Percentiles rank a stretch among this genome's conserved stretches.
These are phyloP conservation scores for Penicillium expansum DNA, from an alignment of 2,329 filamentous ascomycete genomes.

Conservation along the genomic window DNA sequence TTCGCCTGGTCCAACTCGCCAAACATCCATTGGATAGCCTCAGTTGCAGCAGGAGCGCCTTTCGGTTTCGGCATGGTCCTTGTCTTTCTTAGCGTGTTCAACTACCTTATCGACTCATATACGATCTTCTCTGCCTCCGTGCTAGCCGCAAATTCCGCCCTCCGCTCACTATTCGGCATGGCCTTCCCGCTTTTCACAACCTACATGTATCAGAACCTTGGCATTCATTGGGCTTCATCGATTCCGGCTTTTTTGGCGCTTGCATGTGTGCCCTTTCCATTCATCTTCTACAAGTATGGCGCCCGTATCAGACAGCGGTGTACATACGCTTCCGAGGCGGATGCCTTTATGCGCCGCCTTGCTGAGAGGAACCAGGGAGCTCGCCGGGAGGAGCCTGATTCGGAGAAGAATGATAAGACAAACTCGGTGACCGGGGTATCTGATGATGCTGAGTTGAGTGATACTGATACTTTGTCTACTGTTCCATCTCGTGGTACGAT, in stretches of 20 bases:
- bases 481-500: conserved; percentile 19
- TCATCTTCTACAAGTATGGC: conserved; percentile 31
- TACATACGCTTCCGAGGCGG: conserved; percentile 29
- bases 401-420: conserved; percentile 1
- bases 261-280: conserved; percentile 27
- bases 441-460: conserved; percentile 12
- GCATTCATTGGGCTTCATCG: conserved; percentile 27
- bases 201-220: conserved; percentile 26
- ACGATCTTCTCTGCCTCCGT: conserved; percentile 29
- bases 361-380: conserved; percentile 19
- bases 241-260: conserved; percentile 27
- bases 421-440: not conserved
- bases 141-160: conserved; percentile 25
- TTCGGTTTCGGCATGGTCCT: conserved; percentile 29
- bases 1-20: conserved; percentile 34
- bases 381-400: not conserved
- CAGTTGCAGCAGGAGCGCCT: conserved; percentile 25
- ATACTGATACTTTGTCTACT: conserved; percentile 18
- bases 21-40: conserved; percentile 24
- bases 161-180: conserved; percentile 26
- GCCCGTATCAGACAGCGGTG: conserved; percentile 16
- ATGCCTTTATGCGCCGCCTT: conserved; percentile 36
- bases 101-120: conserved; percentile 29
- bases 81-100: conserved; percentile 26
- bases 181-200: conserved; percentile 28